phyloP scores from a whole-genome alignment of 352 stramenopile species.

The Phytophthora sp. region DNA sequence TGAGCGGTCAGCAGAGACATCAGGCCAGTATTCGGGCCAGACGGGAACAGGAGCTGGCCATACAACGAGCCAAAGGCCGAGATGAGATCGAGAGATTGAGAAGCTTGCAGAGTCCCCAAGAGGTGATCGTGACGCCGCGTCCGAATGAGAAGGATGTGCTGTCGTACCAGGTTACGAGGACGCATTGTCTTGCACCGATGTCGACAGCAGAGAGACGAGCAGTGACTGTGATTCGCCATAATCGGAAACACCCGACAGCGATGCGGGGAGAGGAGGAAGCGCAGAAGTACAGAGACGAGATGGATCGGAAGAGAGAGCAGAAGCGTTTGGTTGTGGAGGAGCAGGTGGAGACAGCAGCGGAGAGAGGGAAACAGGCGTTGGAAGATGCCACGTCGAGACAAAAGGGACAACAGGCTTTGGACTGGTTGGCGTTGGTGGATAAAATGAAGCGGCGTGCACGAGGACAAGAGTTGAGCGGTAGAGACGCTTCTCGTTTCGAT shows the following conservation, averaged over 20 bases:
- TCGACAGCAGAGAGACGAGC: conserved; percentile 7
- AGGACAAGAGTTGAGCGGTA: conserved; percentile 19
- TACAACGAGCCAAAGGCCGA: conserved; percentile 30
- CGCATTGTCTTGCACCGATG: conserved; percentile 42
- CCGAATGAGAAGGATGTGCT: conserved; percentile 48
- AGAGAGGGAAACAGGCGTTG: conserved; percentile 48
- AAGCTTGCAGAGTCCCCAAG: conserved; percentile 32
- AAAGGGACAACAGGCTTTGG: conserved; percentile 50
- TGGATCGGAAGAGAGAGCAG: conserved; percentile 50
- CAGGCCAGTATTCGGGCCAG: conserved; percentile 47
- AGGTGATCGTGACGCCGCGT: conserved; percentile 52
- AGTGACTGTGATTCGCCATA: conserved; percentile 68
- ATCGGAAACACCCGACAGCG: conserved; percentile 41
- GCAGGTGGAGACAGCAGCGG: conserved; percentile 38
- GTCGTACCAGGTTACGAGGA: conserved; percentile 62
- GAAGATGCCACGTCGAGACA: conserved; percentile 39
- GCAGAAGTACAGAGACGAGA: conserved; percentile 42
- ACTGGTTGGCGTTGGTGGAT: conserved; percentile 65
- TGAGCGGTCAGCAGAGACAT: conserved; percentile 48
- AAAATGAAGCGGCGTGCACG: conserved; percentile 39
- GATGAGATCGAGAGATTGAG: conserved; percentile 40
- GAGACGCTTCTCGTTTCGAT: conserved; percentile 13
- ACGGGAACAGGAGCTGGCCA: conserved; percentile 43
- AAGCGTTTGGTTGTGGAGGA: conserved; percentile 42
- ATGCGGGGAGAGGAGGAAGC: conserved; percentile 50